Base-by-base conservation (phyloP, 73 alveolate genomes). In the Paramecium sonneborni region DNA sequence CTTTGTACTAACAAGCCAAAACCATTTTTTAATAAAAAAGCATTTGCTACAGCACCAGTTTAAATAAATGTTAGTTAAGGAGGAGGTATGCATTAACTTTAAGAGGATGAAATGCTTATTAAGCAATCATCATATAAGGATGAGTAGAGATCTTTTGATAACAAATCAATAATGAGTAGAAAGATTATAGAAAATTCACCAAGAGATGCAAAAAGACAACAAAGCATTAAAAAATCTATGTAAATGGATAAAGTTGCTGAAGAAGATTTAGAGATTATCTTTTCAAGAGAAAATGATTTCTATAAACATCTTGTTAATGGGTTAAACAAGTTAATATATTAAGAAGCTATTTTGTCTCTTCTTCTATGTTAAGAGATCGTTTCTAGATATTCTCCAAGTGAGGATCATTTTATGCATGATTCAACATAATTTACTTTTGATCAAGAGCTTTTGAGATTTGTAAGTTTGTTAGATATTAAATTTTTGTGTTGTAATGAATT, bases 351-450 rank as follows among this genome's bases (percentile, higher is more conserved):
- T 23, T 62, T 79, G 2, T 57, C 90, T n/a, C 55, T 79, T 5
- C 15, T 79, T 11, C 21, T 79, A 21, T 79, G 90, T 41, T 46
- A 79, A 44, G 90, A 79, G 55, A 39, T 79, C n/a, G 55, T 23
- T 10, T 79, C 90, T 3, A 79, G 90, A 79, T 79, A 43, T 18
- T 41, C 37, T 23, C 39, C 44, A 30, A 43, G 24, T 14, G 90
- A 79, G 26, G 90, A 79, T 44, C 37, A 79, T 24, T 79, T 79
- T 26, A 44, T 79, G 41, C 69, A 79, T 79, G 90, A 79, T 79
- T 79, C 90, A 39, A 43, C 90, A 6, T 44, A 38, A 79, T 43
- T 39, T 43, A 46, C 74, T 11, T 43, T 41, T 39, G 90, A 79
- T 79, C 9, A 79, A 23, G 90, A 79, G 41, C 74, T 79, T 0